Evolutionary conservation across 768 basidiomycete genomes (phyloP).

Genomic region (Austroboletus eburneus): DNA sequence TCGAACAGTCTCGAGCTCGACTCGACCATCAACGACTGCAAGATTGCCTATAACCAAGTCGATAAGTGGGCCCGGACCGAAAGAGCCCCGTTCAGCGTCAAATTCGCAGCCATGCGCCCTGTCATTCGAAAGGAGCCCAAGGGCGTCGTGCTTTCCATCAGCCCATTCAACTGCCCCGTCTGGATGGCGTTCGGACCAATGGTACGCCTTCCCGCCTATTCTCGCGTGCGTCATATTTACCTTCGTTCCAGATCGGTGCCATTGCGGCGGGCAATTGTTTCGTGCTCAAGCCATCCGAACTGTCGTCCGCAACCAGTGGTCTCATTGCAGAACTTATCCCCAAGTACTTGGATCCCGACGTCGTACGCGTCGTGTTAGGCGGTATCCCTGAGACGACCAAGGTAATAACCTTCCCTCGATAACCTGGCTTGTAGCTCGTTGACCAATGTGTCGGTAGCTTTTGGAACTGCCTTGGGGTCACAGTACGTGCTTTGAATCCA

Average conservation of each 20-base stretch:
- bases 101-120: slow-evolving; percentile 57
- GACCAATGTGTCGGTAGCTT: slow-evolving; percentile 38
- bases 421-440: not conserved
- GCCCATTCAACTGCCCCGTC: slow-evolving; percentile 74
- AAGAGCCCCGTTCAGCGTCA: slow-evolving; percentile 50
- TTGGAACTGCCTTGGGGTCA: slow-evolving; percentile 69
- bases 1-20: slow-evolving; percentile 56
- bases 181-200: slow-evolving; percentile 56
- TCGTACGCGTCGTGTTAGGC: slow-evolving; percentile 68
- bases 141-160: slow-evolving; percentile 65
- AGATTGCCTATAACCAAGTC: slow-evolving; percentile 56
- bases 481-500: slow-evolving; percentile 30
- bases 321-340: slow-evolving; percentile 66
- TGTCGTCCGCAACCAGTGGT: slow-evolving; percentile 48
- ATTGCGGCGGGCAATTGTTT: slow-evolving; percentile 76
- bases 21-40: slow-evolving; percentile 49
- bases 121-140: slow-evolving; percentile 72
- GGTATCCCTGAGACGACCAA: slow-evolving; percentile 60
- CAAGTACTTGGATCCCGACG: slow-evolving; percentile 68
- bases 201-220: slow-evolving; percentile 31
- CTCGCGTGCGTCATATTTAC: not conserved
- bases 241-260: slow-evolving; percentile 49
- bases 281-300: slow-evolving; percentile 75
- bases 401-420: slow-evolving; percentile 20
- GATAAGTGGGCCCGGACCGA: slow-evolving; percentile 73